A percentile compares a stretch with the other conserved stretches of the same genome.
Conservation (phyloP, 441 rosid species). For the Arabidopsis lyrata region DNA sequence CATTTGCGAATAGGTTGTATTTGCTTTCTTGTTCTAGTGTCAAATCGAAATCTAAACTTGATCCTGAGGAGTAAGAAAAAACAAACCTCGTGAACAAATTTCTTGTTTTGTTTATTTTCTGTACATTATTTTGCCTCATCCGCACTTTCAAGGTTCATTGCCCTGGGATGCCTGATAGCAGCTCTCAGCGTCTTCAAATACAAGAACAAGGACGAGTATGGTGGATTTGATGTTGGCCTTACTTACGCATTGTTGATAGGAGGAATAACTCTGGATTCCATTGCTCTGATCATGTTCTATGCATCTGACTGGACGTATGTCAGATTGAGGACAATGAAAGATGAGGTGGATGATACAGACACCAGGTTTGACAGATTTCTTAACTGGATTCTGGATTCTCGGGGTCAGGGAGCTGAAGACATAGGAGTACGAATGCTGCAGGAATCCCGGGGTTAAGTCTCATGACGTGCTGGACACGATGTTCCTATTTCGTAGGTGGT, state of each 20-base stretch:
- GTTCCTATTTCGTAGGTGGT: slow-evolving; percentile 52
- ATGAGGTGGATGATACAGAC: background rate
- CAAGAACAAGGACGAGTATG: slow-evolving; percentile 27
- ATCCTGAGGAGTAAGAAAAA: no score
- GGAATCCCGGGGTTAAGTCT: background rate
- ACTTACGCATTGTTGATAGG: slow-evolving; percentile 59
- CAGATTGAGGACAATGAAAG: slow-evolving; percentile 28
- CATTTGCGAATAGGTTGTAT: no score
- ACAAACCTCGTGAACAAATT: no score
- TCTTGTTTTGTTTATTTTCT: no score
- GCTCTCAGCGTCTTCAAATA: slow-evolving; percentile 45
- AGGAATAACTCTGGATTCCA: slow-evolving; percentile 51
- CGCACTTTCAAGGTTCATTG: slow-evolving; percentile 31
- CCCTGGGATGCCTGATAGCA: slow-evolving; percentile 37
- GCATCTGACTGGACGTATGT: slow-evolving; percentile 60
- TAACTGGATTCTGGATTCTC: slow-evolving; percentile 34
- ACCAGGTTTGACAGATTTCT: background rate
- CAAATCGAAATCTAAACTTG: no score
- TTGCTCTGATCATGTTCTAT: slow-evolving; percentile 49
- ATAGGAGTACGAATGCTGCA: background rate
- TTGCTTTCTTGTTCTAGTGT: no score
- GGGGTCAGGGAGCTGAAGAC: slow-evolving; percentile 21
- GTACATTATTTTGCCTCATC: no score
- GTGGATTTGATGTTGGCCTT: slow-evolving; percentile 44
- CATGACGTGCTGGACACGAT: slow-evolving; percentile 12